Base-by-base conservation (phyloP, 805 yeast species). In the Metschnikowia dekortorum region DNA sequence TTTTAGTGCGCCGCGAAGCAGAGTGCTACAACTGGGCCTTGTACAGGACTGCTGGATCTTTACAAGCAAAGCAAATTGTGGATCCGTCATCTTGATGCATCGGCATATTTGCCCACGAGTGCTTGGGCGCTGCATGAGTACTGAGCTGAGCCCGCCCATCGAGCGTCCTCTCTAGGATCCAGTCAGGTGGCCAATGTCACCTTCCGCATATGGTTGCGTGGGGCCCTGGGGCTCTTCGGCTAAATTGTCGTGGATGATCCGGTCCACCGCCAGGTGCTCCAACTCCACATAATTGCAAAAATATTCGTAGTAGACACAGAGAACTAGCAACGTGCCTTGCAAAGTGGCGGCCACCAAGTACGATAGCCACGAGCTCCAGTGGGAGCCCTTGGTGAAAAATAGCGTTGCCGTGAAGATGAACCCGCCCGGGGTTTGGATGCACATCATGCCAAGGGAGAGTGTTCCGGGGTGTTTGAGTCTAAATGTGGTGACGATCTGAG, bases 361-460 rank as follows among this genome's bases (percentile, higher is more conserved):
- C 8, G 95, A 89, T 37, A 88, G 61, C 95, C 96, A 89, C 10
- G 90, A 81, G 57, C 92, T 84, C 96, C 96, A 89, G 53, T 80
- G 80, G 1, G 92, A 80, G 7, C 89, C 94, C 39, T 86, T 85
- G 43, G 90, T 81, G 52, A 80, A 64, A 48, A 81, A 85, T 47
- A 89, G 70, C 1, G 87, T 81, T n/a, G 81, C 74, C 2, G 94
- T 80, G 87, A 92, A 89, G 2, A 88, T 50, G 55, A 79, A 85
- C 14, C 96, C 96, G 13, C 96, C 96, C 0, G 96, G 96, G 16
- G 95, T 87, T 64, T 89, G 96, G 55, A 89, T 77, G 39, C 83
- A 69, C 92, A 89, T 86, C 89, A 87, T 87, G 6, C 82, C 79
- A 9, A 87, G 72, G 0, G 95, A 87, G 22, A 89, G 72, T 0